These are phyloP conservation scores for Schizophyllum amplum DNA, from an alignment of 1,284 basidiomycete species.

Conservation along the genomic window DNA sequence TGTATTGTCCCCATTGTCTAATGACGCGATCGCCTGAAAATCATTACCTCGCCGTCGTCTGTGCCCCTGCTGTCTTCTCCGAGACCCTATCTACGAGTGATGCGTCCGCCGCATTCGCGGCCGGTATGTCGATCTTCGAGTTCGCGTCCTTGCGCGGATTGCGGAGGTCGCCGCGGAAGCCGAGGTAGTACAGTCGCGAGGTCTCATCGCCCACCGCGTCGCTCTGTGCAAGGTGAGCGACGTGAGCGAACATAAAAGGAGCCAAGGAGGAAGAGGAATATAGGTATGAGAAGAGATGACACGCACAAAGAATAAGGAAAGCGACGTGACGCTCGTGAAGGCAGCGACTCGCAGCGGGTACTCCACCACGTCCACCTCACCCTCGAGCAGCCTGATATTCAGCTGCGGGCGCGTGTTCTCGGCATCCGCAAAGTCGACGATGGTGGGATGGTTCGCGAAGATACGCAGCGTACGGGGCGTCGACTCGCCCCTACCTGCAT, in stretches of 20 bases:
- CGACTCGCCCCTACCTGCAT: constrained; percentile 58
- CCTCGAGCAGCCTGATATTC: constrained; percentile 62
- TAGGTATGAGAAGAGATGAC: not conserved
- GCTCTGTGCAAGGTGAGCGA: constrained; percentile 31
- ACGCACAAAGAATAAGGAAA: constrained; percentile 75
- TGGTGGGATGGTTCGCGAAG: constrained; percentile 62
- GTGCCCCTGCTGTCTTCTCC: constrained; percentile 47
- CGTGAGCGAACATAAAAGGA: constrained; percentile 1
- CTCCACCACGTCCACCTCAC: constrained; percentile 57
- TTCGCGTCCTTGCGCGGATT: constrained; percentile 49
- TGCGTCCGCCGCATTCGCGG: constrained; percentile 63
- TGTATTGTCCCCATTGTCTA: no score
- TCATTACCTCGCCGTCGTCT: constrained; percentile 49
- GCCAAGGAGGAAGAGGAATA: not conserved
- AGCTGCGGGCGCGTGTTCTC: constrained; percentile 62
- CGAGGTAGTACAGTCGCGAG: constrained; percentile 66
- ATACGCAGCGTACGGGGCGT: constrained; percentile 61
- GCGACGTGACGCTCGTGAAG: constrained; percentile 55
- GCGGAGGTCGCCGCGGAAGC: constrained; percentile 70
- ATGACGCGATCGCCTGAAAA: no score
- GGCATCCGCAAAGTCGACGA: constrained; percentile 68
- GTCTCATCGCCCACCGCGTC: constrained; percentile 56
- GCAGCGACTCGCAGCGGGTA: constrained; percentile 71
- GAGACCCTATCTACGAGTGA: constrained; percentile 50
- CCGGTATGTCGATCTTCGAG: constrained; percentile 60